Conservation (phyloP, 2,329 filamentous ascomycete genomes). For the Colletotrichum navitas region DNA sequence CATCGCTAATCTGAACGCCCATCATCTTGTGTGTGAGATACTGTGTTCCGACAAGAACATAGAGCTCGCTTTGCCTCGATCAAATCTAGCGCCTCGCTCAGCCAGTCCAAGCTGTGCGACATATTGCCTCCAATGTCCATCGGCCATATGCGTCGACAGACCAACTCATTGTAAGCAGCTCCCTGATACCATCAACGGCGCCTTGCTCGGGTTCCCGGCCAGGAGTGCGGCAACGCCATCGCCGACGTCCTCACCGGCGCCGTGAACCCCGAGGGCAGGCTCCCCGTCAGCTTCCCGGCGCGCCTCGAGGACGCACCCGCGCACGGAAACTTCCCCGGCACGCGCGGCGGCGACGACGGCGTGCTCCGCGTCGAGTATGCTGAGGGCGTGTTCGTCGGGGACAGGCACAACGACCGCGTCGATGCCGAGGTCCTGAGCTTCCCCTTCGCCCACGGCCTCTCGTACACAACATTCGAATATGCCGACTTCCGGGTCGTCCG, state of each 20-base stretch:
- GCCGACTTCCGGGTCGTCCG: slow-evolving; percentile 59
- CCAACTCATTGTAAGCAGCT: no score
- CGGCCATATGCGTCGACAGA: no score
- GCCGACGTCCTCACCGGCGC: slow-evolving; percentile 75
- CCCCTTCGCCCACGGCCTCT: slow-evolving; percentile 75
- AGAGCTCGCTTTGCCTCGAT: no score
- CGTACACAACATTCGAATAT: slow-evolving; percentile 71
- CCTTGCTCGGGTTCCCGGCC: slow-evolving; percentile 70
- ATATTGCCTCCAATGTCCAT: no score
- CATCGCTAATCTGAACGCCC: no score
- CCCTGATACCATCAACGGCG: no score
- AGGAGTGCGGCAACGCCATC: slow-evolving; percentile 77
- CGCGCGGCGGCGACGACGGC: slow-evolving; percentile 52
- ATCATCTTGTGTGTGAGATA: no score
- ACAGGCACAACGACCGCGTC: slow-evolving; percentile 75
- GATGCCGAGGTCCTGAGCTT: slow-evolving; percentile 70
- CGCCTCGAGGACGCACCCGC: slow-evolving; percentile 73
- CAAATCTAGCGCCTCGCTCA: no score
- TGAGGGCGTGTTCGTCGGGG: slow-evolving; percentile 78
- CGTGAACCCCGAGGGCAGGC: slow-evolving; percentile 73
- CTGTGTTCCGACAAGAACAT: no score
- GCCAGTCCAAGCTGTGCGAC: no score
- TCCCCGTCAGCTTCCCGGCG: slow-evolving; percentile 73
- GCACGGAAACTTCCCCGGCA: slow-evolving; percentile 70
- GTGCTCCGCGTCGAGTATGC: slow-evolving; percentile 71